Base-by-base conservation (phyloP, 1,284 basidiomycete genomes). In the Ustilago nuda region DNA sequence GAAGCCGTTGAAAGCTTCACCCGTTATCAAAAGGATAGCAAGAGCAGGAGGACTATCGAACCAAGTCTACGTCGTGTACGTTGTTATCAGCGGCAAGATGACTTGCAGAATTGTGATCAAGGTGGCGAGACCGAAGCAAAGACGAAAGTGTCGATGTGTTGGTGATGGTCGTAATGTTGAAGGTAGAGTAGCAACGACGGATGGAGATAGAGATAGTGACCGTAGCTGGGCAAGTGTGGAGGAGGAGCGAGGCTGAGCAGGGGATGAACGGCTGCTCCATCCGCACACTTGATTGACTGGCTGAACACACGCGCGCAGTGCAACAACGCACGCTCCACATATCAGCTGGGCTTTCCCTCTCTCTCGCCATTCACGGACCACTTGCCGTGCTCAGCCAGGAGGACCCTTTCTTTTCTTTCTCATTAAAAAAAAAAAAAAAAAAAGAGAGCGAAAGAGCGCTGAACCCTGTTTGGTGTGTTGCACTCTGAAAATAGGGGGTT, bases 281-380 rank as follows among this genome's bases (percentile, higher is more conserved):
- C 56, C 56, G 45, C 55, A 30, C 33, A 11, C 43, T 43, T 7
- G 43, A 19, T 8, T 19, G n/a, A 45, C 9, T 45, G n/a, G 17
- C 43, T 45, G n/a, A 45, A 33, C 59, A 35, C 32, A 36, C n/a
- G 60, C 53, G 54, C 52, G 60, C 60, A 39, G 43, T 43, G 43
- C 43, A 45, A 41, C 51, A 60, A 41, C 50, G 41, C 41, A 32
- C 19, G 41, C 56, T 57, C 19, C 19, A 45, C 48, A 32, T 30
- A 13, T 27, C 27, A 50, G 43, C 33, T 59, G 57, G 23, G 46
- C 57, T 32, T 19, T 39, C 55, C 15, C 36, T 41, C 54, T 56
- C 35, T 17, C 23, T 41, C 15, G 15, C 36, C 46, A 60, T 60
- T 60, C 58, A 60, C 58, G 58, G 58, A 43, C 58, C 50, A 52